Evolutionary conservation across 192 early-diverging fungal species (phyloP).

Genomic region (Podila clonocystis): DNA sequence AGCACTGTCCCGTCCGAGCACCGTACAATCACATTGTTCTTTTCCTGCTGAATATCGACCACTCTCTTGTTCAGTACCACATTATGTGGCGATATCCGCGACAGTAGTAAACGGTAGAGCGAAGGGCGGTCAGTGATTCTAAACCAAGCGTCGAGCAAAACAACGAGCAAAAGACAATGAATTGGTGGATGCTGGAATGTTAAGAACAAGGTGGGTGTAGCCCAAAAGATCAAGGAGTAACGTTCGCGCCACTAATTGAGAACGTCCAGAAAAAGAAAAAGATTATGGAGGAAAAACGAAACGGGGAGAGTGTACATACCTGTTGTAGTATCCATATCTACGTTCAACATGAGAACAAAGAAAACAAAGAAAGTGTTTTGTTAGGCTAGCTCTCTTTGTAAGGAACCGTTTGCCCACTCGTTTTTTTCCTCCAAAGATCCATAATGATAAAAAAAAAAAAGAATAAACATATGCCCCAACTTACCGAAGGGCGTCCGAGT

Average conservation of each 20-base stretch:
- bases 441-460: slow-evolving; percentile 3
- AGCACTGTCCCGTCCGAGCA: slow-evolving; percentile 18
- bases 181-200: no score
- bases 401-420: no score
- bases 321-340: slow-evolving; percentile 46
- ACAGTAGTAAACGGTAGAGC: slow-evolving; percentile 27
- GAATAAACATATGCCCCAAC: not conserved
- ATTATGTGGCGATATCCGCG: slow-evolving; percentile 19
- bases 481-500: slow-evolving; percentile 34
- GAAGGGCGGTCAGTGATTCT: slow-evolving; percentile 48
- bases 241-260: no score
- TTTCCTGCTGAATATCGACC: slow-evolving; percentile 21
- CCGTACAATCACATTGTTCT: slow-evolving; percentile 13
- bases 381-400: not conserved
- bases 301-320: slow-evolving; percentile 1
- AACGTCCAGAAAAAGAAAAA: not conserved
- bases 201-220: no score
- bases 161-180: not conserved
- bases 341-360: slow-evolving; percentile 1
- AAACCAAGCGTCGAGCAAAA: no score
- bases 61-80: slow-evolving; percentile 28
- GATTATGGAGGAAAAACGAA: not conserved
- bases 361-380: not conserved
- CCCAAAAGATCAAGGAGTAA: no score
- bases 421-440: not conserved